These are phyloP conservation scores for Cyberlindnera euphorbiae DNA, from an alignment of 805 yeast genomes.

Conservation along the genomic window DNA sequence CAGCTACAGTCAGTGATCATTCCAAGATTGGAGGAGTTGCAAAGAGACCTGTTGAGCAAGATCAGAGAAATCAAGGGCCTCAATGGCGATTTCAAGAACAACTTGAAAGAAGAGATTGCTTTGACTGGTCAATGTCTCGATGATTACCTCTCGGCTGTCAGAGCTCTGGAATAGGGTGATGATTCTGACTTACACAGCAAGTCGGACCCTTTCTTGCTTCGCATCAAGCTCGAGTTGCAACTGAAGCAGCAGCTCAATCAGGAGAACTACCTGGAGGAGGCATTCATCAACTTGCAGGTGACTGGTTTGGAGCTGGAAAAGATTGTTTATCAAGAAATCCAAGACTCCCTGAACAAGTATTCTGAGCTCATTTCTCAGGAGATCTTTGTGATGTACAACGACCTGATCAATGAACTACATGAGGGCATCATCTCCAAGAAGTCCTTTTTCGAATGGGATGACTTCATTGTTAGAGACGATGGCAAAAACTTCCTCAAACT, in stretches of 20 bases:
- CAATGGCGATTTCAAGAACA: constrained; percentile 78
- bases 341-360: constrained; percentile 68
- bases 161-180: constrained; percentile 41
- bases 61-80: constrained; percentile 82
- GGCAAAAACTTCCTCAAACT: constrained; percentile 43
- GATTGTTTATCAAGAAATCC: constrained; percentile 81
- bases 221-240: constrained; percentile 66
- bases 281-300: constrained; percentile 77
- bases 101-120: constrained; percentile 63
- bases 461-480: constrained; percentile 65
- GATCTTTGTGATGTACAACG: constrained; percentile 63
- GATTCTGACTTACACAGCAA: constrained; percentile 39
- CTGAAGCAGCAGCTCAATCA: constrained; percentile 72
- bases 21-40: constrained; percentile 63
- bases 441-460: constrained; percentile 81
- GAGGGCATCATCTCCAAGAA: constrained; percentile 68
- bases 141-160: constrained; percentile 54
- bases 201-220: constrained; percentile 78
- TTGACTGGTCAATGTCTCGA: constrained; percentile 55
- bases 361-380: constrained; percentile 69
- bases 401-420: constrained; percentile 59
- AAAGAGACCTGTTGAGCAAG: constrained; percentile 71
- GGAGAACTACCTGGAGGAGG: constrained; percentile 84
- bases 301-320: constrained; percentile 85
- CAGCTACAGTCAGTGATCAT: constrained; percentile 56